Conservation (phyloP, 371 early-diverging fungal species). For the Mortierella sp. region DNA sequence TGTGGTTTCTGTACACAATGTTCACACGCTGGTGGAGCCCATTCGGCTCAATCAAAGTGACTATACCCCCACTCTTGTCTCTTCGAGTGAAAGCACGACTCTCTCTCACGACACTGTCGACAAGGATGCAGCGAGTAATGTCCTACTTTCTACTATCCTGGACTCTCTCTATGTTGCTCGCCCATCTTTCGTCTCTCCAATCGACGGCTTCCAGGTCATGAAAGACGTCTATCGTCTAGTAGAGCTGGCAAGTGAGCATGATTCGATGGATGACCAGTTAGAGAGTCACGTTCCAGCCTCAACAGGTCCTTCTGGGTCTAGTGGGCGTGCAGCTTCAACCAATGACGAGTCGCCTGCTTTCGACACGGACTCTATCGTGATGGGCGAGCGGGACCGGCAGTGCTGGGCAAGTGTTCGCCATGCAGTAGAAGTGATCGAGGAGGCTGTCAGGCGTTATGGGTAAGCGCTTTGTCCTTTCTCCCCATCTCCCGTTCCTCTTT, state of each 20-base stretch:
- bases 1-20: slow-evolving; percentile 48
- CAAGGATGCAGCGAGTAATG: not conserved
- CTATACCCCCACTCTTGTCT: slow-evolving; percentile 29
- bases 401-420: slow-evolving; percentile 53
- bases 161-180: slow-evolving; percentile 37
- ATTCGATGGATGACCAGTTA: not conserved
- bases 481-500: not conserved
- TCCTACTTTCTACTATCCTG: slow-evolving; percentile 11
- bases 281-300: too few species aligned
- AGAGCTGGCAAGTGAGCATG: slow-evolving; percentile 32
- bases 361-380: slow-evolving; percentile 11
- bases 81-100: not conserved
- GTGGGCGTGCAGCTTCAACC: too few species aligned
- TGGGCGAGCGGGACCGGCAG: slow-evolving; percentile 25
- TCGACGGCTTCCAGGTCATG: slow-evolving; percentile 51
- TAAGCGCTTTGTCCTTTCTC: slow-evolving; percentile 47
- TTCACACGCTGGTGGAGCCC: slow-evolving; percentile 41
- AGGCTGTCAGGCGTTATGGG: slow-evolving; percentile 73
- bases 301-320: too few species aligned
- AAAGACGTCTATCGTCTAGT: slow-evolving; percentile 49
- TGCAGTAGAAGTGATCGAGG: slow-evolving; percentile 74
- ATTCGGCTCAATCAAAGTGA: not conserved
- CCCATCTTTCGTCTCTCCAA: slow-evolving; percentile 41
- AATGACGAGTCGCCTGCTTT: too few species aligned
- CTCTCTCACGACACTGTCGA: too few species aligned